phyloP scores from a whole-genome alignment of 306 rosid genomes.

The Dryas drummondii region DNA sequence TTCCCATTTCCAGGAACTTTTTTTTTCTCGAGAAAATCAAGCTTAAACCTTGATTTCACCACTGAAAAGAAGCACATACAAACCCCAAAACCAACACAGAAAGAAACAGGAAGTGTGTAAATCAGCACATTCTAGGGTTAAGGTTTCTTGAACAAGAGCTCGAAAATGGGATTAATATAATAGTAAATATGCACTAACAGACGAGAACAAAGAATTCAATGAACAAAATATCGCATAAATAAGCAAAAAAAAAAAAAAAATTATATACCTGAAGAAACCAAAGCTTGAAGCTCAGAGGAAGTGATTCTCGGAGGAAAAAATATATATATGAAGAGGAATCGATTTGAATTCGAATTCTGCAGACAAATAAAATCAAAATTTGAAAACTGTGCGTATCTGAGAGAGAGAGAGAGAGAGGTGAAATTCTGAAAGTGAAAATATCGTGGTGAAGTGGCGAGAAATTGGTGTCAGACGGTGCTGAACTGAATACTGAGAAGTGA shows the following conservation, averaged over 20 bases:
- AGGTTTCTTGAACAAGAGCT: constrained; percentile 16
- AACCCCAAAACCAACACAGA: neutral
- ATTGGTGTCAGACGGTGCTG: neutral
- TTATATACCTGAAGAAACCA: constrained; percentile 44
- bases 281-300: constrained; percentile 5
- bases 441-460: constrained; percentile 14
- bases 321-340: constrained; percentile 1
- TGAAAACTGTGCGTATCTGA: constrained; percentile 1
- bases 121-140: constrained; percentile 43
- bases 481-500: constrained; percentile 5
- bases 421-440: constrained; percentile 11
- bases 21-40: constrained; percentile 37
- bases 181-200: constrained; percentile 22
- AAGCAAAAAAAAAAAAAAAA: neutral
- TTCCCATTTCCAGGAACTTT: constrained; percentile 46
- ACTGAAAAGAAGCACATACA: constrained; percentile 11
- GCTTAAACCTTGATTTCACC: constrained; percentile 19
- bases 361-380: constrained; percentile 7
- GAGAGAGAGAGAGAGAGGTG: neutral
- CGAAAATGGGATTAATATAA: constrained; percentile 20
- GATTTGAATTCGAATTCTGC: constrained; percentile 17
- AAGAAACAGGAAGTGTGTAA: neutral
- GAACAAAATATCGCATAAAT: neutral
- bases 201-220: constrained; percentile 3
- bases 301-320: constrained; percentile 7